These are phyloP conservation scores for Clarireedia sp. DNA, from an alignment of 2,329 filamentous ascomycete genomes.

Conservation along the genomic window DNA sequence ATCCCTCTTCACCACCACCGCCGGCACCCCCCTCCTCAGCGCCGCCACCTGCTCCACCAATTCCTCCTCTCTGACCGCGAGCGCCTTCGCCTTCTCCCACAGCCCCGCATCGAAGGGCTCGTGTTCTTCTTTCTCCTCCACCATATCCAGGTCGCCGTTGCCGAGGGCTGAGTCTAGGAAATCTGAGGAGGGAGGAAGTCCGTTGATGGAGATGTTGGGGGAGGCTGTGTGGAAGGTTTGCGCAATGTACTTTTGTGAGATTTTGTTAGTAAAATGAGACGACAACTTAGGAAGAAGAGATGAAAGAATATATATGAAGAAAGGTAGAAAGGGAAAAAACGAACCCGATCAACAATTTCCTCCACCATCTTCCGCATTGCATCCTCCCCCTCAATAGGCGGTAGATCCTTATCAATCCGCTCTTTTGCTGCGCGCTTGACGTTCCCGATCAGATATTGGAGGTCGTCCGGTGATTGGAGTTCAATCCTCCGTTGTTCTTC, in stretches of 20 bases:
- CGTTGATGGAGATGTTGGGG: constrained; percentile 56
- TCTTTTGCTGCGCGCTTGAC: constrained; percentile 59
- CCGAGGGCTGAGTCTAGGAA: constrained; percentile 31
- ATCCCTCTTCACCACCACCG: constrained; percentile 15
- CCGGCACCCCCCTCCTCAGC: constrained; percentile 21
- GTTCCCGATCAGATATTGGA: constrained; percentile 61
- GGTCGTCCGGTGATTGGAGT: constrained; percentile 67
- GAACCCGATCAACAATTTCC: constrained; percentile 50
- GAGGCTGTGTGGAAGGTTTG: constrained; percentile 51
- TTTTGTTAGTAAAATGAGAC: background rate
- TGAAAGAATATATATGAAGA: background rate
- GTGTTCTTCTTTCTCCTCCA: constrained; percentile 36
- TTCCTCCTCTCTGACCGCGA: constrained; percentile 55
- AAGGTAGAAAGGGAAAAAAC: constrained; percentile 9
- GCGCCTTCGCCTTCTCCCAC: constrained; percentile 50
- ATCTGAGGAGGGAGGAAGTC: constrained; percentile 34
- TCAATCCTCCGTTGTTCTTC: constrained; percentile 64
- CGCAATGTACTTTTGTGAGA: constrained; percentile 46
- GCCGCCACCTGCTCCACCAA: constrained; percentile 55
- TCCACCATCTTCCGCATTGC: constrained; percentile 52
- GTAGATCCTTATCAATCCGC: constrained; percentile 61
- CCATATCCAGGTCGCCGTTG: background rate
- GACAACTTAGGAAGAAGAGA: background rate
- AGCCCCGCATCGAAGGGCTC: constrained; percentile 54
- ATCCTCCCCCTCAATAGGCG: constrained; percentile 53